These are phyloP conservation scores for Cladosporium sp. DNA, from an alignment of 2,329 filamentous ascomycete genomes.

Conservation along the genomic window DNA sequence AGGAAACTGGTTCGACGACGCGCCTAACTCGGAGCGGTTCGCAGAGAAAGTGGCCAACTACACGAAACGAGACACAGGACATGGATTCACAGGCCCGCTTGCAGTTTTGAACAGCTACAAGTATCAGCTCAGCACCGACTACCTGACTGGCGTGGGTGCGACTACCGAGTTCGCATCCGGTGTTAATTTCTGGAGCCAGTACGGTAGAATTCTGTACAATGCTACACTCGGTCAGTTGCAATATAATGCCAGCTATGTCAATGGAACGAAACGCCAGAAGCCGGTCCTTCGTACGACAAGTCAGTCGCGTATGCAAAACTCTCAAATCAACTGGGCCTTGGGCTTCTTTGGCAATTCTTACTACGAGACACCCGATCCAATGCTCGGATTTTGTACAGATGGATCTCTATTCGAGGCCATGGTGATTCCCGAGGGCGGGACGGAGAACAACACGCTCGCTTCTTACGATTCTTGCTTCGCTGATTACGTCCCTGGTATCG, in stretches of 20 bases:
- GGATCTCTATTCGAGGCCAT: conserved; percentile 44
- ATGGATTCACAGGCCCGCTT: conserved; percentile 45
- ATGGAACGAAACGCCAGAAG: conserved; percentile 45
- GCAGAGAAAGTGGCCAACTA: conserved; percentile 47
- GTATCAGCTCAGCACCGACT: conserved; percentile 43
- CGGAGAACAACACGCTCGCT: conserved; percentile 52
- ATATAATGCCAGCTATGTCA: conserved; percentile 48
- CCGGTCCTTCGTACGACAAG: conserved; percentile 52
- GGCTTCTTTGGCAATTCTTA: conserved; percentile 51
- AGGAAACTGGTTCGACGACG: conserved; percentile 45
- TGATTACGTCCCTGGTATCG: conserved; percentile 33
- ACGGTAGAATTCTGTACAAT: conserved; percentile 52
- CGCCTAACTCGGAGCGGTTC: conserved; percentile 46
- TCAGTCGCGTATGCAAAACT: conserved; percentile 53
- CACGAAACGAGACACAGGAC: conserved; percentile 33
- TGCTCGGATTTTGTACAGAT: conserved; percentile 37
- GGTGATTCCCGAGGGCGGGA: conserved; percentile 48
- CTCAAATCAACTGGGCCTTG: conserved; percentile 50
- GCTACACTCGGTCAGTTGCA: conserved; percentile 44
- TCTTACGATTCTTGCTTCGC: conserved; percentile 49
- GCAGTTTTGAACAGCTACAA: conserved; percentile 51
- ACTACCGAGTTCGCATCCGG: conserved; percentile 48
- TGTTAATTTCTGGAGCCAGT: conserved; percentile 51
- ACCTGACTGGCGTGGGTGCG: conserved; percentile 48
- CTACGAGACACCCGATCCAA: conserved; percentile 34